Evolutionary conservation across 2,329 filamentous ascomycete genomes (phyloP).

Genomic region (Trichoderma koningii): DNA sequence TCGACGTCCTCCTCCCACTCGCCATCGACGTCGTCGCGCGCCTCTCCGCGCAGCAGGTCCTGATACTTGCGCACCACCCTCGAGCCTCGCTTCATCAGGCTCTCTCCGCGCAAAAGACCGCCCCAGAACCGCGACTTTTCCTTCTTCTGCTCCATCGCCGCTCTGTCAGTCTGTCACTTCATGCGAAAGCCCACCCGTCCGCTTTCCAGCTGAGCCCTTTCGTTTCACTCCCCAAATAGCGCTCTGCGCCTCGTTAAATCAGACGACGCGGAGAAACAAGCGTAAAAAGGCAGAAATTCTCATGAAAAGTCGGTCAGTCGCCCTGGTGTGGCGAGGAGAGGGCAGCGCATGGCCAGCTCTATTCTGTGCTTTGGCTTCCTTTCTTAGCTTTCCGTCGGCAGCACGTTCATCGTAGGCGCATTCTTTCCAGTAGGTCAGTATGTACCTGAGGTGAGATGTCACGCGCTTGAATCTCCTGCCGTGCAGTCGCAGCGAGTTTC

Average conservation of each 20-base stretch:
- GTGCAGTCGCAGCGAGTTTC: background rate
- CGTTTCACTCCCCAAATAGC: background rate
- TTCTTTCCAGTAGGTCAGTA: background rate
- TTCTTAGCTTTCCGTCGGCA: constrained; percentile 2
- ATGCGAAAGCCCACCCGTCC: background rate
- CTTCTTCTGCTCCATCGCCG: constrained; percentile 39
- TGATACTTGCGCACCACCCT: constrained; percentile 26
- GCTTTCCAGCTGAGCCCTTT: background rate
- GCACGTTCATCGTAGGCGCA: constrained; percentile 9
- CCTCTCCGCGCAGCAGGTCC: constrained; percentile 21
- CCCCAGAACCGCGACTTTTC: constrained; percentile 53
- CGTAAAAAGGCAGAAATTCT: background rate
- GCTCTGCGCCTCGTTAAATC: background rate
- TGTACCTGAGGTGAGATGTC: background rate
- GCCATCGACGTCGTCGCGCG: constrained; percentile 17
- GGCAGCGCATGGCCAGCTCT: constrained; percentile 13
- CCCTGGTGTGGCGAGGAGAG: constrained; percentile 4
- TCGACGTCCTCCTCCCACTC: constrained; percentile 17
- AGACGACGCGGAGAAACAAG: background rate
- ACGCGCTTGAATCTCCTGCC: background rate
- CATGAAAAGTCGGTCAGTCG: constrained; percentile 27
- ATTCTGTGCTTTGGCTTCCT: background rate
- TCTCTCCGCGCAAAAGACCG: constrained; percentile 52
- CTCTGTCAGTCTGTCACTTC: constrained; percentile 3
- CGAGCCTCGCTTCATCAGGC: constrained; percentile 38